phyloP scores from a whole-genome alignment of 1,139 yeast species.

The Protomyces pachydermus region DNA sequence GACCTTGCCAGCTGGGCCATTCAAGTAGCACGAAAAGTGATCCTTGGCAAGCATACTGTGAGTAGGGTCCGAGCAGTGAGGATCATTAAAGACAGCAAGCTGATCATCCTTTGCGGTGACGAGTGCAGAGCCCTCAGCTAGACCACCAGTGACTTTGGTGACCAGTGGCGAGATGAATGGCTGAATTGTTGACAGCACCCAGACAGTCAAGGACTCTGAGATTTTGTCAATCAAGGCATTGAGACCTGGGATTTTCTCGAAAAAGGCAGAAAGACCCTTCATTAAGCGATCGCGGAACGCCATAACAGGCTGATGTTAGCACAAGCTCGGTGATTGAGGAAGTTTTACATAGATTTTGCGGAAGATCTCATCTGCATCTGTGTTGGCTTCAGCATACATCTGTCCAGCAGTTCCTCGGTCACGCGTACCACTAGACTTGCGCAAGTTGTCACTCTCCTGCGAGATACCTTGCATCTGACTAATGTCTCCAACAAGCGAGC shows the following conservation, averaged over 20 bases:
- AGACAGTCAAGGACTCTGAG: slow-evolving; percentile 34
- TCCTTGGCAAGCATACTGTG: slow-evolving; percentile 36
- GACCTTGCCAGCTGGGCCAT: slow-evolving; percentile 47
- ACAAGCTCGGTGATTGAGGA: slow-evolving; percentile 30
- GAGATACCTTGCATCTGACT: slow-evolving; percentile 27
- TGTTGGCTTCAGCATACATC: slow-evolving; percentile 11
- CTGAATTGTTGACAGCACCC: slow-evolving; percentile 34
- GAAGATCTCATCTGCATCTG: slow-evolving; percentile 31
- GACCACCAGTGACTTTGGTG: slow-evolving; percentile 31
- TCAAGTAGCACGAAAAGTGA: slow-evolving; percentile 35
- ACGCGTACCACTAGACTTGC: not conserved
- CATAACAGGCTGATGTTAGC: not conserved
- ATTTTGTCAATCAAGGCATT: slow-evolving; percentile 33
- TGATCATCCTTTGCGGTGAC: slow-evolving; percentile 35
- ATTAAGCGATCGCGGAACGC: not conserved
- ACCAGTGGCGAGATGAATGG: slow-evolving; percentile 35
- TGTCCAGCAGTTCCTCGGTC: not conserved
- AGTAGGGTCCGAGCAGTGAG: slow-evolving; percentile 34
- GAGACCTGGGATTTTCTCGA: slow-evolving; percentile 34
- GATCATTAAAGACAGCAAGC: slow-evolving; percentile 35
- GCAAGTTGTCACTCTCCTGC: slow-evolving; percentile 25
- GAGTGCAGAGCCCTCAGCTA: slow-evolving; percentile 33
- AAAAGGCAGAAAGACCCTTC: slow-evolving; percentile 20
- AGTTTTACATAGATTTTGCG: slow-evolving; percentile 34
- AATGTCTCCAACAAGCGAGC: slow-evolving; percentile 16